A percentile compares a stretch with the other conserved stretches of the same genome.
These are phyloP conservation scores for Calonectria pteridis DNA, from an alignment of 2,329 filamentous ascomycete species.

Conservation along the genomic window DNA sequence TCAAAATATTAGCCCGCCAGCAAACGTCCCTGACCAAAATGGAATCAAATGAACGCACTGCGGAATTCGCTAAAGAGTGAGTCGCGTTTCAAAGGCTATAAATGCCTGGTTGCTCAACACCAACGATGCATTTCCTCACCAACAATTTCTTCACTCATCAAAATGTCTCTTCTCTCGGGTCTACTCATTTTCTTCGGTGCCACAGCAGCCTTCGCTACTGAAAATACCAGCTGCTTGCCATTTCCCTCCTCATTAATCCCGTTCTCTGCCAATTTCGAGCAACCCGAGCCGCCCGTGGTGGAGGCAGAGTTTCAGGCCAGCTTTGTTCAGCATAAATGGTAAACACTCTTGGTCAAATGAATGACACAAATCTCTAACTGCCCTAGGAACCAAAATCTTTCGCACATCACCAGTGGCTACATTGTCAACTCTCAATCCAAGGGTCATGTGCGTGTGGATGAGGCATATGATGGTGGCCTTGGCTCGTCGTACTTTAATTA, in stretches of 20 bases:
- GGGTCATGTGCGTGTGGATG: slow-evolving; percentile 46
- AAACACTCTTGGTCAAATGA: not conserved
- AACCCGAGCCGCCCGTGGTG: slow-evolving; percentile 49
- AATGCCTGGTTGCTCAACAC: not conserved
- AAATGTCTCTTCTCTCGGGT: not conserved
- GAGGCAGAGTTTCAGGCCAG: slow-evolving; percentile 48
- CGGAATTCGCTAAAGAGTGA: not conserved
- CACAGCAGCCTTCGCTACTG: not conserved
- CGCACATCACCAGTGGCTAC: slow-evolving; percentile 52
- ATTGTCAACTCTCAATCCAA: slow-evolving; percentile 51
- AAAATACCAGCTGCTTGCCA: slow-evolving; percentile 26
- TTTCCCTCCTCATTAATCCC: slow-evolving; percentile 44
- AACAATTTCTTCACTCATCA: not conserved
- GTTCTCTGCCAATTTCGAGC: slow-evolving; percentile 49
- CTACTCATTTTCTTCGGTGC: not conserved
- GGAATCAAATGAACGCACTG: not conserved
- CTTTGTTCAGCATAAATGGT: slow-evolving; percentile 57
- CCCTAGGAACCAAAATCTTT: slow-evolving; percentile 52
- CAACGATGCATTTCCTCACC: not conserved
- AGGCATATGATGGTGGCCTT: slow-evolving; percentile 45
- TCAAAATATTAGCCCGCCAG: not conserved
- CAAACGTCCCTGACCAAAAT: not conserved
- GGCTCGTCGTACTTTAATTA: slow-evolving; percentile 52
- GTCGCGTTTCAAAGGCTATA: not conserved
- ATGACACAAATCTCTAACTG: not conserved